Evolutionary conservation across 1,284 basidiomycete genomes (phyloP).

Genomic region (Sporisorium scitamineum): DNA sequence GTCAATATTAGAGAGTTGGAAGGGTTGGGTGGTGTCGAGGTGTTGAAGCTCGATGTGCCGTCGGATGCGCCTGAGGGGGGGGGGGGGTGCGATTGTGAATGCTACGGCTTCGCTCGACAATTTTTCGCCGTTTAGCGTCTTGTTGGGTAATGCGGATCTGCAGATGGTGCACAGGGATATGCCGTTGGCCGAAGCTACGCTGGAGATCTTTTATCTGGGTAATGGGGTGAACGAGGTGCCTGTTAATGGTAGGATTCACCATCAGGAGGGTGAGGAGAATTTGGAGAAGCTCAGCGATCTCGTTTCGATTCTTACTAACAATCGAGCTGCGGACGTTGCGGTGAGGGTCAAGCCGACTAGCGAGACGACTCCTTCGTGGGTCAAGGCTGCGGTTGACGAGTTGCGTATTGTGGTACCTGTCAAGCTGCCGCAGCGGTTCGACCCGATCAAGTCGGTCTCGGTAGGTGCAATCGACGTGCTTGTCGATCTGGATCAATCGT

Average conservation of each 20-base stretch:
- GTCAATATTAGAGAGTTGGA: conserved; percentile 73
- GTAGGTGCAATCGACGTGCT: conserved; percentile 76
- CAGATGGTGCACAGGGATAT: conserved; percentile 75
- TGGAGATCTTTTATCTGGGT: conserved; percentile 44
- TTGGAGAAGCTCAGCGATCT: conserved; percentile 75
- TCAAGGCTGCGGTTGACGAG: conserved; percentile 76
- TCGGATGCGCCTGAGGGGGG: conserved; percentile 77
- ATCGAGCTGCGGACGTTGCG: conserved; percentile 74
- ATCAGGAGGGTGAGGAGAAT: conserved; percentile 72
- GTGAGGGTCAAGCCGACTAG: conserved; percentile 74
- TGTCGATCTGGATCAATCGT: conserved; percentile 74
- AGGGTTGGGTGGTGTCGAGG: conserved; percentile 75
- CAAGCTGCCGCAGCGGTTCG: conserved; percentile 73
- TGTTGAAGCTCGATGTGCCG: conserved; percentile 78
- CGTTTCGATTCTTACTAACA: conserved; percentile 80
- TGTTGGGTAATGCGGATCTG: conserved; percentile 78
- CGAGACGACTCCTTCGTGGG: conserved; percentile 77
- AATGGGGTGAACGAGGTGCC: conserved; percentile 75
- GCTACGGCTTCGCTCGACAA: conserved; percentile 76
- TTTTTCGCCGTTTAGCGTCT: conserved; percentile 78
- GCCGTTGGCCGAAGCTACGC: conserved; percentile 75
- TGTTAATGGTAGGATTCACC: conserved; percentile 75
- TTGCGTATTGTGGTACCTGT: conserved; percentile 77
- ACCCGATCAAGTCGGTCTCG: conserved; percentile 77
- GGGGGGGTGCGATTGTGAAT: conserved; percentile 77